These are phyloP conservation scores for Metschnikowia amazonensis DNA, from an alignment of 805 yeast species.

Conservation along the genomic window DNA sequence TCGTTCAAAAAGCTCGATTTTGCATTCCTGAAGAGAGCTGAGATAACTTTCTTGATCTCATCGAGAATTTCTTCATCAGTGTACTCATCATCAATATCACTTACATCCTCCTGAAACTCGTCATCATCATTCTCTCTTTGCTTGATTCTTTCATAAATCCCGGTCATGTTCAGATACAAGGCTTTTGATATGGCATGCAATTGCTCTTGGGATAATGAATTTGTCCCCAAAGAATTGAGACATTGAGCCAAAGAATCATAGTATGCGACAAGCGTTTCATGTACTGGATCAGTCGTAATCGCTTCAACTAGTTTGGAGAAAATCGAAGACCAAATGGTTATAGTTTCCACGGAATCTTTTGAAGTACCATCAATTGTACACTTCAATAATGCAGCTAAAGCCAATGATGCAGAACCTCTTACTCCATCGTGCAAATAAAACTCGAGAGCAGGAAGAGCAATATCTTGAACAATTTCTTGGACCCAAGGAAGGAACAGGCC, in stretches of 20 bases:
- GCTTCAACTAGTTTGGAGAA: constrained; percentile 65
- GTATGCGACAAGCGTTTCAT: constrained; percentile 76
- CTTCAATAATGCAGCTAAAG: constrained; percentile 72
- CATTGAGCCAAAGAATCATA: constrained; percentile 69
- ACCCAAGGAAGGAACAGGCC: constrained; percentile 82
- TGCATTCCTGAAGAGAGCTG: constrained; percentile 63
- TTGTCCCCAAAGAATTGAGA: constrained; percentile 62
- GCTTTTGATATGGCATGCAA: constrained; percentile 55
- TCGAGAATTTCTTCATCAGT: constrained; percentile 89
- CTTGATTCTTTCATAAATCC: constrained; percentile 65
- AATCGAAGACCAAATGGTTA: constrained; percentile 68
- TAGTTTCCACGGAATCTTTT: constrained; percentile 55
- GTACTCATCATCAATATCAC: constrained; percentile 76
- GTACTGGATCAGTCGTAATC: constrained; percentile 72
- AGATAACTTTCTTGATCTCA: constrained; percentile 74
- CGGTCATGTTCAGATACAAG: constrained; percentile 57
- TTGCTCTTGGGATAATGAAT: constrained; percentile 53
- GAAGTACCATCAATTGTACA: constrained; percentile 58
- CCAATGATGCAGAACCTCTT: constrained; percentile 81
- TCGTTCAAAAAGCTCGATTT: constrained; percentile 57
- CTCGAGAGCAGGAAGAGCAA: constrained; percentile 83
- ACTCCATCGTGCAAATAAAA: constrained; percentile 94
- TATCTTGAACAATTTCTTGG: constrained; percentile 67
- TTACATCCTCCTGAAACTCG: constrained; percentile 83
- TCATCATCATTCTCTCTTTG: constrained; percentile 74